A percentile compares a stretch with the other conserved stretches of the same genome.
These are phyloP conservation scores for Fusarium vanettenii DNA, from an alignment of 2,329 filamentous ascomycete genomes.

Conservation along the genomic window DNA sequence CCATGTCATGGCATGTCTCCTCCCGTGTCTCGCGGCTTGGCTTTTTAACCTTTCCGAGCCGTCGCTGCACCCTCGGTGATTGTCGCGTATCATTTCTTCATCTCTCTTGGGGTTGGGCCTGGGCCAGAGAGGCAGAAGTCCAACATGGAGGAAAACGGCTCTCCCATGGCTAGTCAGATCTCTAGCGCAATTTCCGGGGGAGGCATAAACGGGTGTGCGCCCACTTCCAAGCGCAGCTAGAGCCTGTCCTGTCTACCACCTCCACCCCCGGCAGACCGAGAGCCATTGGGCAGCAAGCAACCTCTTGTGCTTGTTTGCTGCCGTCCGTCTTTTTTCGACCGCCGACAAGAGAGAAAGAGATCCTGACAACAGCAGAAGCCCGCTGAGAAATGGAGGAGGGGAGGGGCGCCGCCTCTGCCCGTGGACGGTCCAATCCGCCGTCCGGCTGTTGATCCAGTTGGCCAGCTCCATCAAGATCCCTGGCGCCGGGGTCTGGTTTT, in stretches of 20 bases:
- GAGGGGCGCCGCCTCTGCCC: conserved; percentile 22
- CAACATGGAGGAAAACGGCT: conserved; percentile 9
- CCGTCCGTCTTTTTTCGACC: neutral
- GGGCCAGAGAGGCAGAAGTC: neutral
- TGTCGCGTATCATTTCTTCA: conserved; percentile 36
- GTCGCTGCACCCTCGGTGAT: conserved; percentile 16
- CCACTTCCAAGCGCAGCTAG: conserved; percentile 2
- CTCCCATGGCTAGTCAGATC: conserved; percentile 7
- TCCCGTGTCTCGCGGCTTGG: conserved; percentile 34
- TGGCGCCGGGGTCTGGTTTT: conserved; percentile 20
- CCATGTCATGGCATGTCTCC: conserved; percentile 32
- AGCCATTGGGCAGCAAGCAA: conserved; percentile 52
- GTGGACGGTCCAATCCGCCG: conserved; percentile 50
- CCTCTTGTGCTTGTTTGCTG: conserved; percentile 19
- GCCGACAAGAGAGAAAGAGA: neutral
- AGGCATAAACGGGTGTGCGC: conserved; percentile 22
- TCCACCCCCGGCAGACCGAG: neutral
- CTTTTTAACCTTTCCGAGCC: conserved; percentile 19
- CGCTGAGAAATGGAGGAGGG: conserved; percentile 18
- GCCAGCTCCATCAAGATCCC: conserved; percentile 49
- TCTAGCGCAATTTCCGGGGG: conserved; percentile 32
- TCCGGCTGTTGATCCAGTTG: conserved; percentile 59
- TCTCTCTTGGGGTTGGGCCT: conserved; percentile 10
- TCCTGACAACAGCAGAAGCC: neutral
- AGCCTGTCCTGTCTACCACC: neutral